Conservation (phyloP, 495 filamentous ascomycete species). For the Bryoglossum gracile region DNA sequence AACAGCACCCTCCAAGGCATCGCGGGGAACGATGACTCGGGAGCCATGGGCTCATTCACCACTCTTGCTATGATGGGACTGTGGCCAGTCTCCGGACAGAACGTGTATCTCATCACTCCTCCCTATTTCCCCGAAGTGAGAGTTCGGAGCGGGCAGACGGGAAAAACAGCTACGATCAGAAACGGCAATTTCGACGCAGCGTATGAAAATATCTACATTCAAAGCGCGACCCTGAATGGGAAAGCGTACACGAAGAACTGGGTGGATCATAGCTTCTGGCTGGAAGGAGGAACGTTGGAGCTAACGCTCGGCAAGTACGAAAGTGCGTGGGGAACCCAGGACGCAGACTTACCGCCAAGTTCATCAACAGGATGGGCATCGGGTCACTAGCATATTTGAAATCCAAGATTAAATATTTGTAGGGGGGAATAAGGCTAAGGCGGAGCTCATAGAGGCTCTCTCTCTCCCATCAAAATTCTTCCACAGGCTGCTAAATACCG, state of each 20-base stretch:
- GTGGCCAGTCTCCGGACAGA: slow-evolving; percentile 66
- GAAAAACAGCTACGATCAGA: slow-evolving; percentile 52
- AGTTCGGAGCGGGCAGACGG: slow-evolving; percentile 53
- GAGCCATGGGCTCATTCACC: slow-evolving; percentile 65
- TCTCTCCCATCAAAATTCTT: too few species aligned
- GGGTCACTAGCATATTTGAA: too few species aligned
- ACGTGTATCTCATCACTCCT: slow-evolving; percentile 67
- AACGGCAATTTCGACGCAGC: slow-evolving; percentile 55
- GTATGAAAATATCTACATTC: slow-evolving; percentile 60
- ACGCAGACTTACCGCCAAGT: slow-evolving; percentile 60
- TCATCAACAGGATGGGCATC: background rate
- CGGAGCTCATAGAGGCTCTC: too few species aligned
- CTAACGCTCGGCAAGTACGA: slow-evolving; percentile 58
- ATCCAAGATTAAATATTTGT: too few species aligned
- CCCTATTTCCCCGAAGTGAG: slow-evolving; percentile 60
- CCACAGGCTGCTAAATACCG: too few species aligned
- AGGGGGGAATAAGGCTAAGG: too few species aligned
- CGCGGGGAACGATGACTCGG: slow-evolving; percentile 66
- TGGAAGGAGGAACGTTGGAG: slow-evolving; percentile 60
- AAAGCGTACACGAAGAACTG: slow-evolving; percentile 58
- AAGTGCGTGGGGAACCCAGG: slow-evolving; percentile 59
- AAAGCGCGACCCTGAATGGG: slow-evolving; percentile 63
- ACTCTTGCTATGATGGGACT: slow-evolving; percentile 67
- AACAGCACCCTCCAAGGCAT: slow-evolving; percentile 52
- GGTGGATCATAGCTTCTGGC: slow-evolving; percentile 68